Percentiles rank a stretch among this genome's conserved stretches.
These are phyloP conservation scores for Eimeria praecox DNA, from an alignment of 169 alveolate species.

Conservation along the genomic window DNA sequence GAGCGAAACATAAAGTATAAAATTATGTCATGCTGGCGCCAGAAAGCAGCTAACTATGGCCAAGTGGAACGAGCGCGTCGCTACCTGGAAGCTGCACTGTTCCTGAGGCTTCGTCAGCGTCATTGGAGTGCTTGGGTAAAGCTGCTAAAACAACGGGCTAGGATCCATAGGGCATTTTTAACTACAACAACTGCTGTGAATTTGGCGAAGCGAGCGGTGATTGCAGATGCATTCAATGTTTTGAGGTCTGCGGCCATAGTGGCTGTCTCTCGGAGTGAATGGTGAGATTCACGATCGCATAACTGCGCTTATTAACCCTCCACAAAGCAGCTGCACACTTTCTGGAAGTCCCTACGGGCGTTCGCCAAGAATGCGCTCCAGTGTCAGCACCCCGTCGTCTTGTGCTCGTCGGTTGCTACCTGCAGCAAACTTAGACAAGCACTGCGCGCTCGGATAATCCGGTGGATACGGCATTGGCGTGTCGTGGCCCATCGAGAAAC, in stretches of 20 bases:
- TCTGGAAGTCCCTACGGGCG: not conserved
- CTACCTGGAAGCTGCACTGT: not conserved
- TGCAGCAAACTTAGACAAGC: conserved; percentile 30
- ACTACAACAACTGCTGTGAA: not conserved
- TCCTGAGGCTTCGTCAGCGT: conserved; percentile 27
- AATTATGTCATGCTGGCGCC: conserved; percentile 8
- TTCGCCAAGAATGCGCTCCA: not conserved
- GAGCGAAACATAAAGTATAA: not conserved
- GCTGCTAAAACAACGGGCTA: not conserved
- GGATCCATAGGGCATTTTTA: not conserved
- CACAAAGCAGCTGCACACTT: not conserved
- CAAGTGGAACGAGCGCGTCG: not conserved
- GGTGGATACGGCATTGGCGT: conserved; percentile 45
- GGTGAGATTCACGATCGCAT: not conserved
- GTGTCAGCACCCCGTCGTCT: not conserved
- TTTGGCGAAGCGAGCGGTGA: not conserved
- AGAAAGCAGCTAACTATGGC: not conserved
- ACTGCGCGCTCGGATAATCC: not conserved
- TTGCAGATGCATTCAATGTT: not conserved
- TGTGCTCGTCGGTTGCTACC: not conserved
- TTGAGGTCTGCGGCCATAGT: conserved; percentile 13
- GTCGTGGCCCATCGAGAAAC: not conserved
- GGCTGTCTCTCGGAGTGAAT: conserved; percentile 1
- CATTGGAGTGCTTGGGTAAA: conserved; percentile 35
- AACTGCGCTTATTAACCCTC: not conserved